Conservation (phyloP, 2,329 filamentous ascomycete species). For the Colletotrichum aenigma region DNA sequence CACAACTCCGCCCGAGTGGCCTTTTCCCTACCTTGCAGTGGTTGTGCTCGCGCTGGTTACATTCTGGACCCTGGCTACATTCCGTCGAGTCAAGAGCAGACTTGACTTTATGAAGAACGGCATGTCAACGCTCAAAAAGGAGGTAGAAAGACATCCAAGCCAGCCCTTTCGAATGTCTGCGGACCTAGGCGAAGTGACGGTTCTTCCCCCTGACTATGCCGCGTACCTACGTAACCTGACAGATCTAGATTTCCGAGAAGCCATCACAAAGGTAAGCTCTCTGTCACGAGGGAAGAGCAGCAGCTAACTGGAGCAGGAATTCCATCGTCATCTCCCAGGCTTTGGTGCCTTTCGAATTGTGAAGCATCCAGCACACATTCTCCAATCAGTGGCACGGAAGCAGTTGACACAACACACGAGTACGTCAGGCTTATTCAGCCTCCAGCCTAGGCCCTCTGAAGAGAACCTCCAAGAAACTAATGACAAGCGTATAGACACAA, state of each 20-base stretch:
- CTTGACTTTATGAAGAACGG: background rate
- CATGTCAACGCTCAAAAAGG: background rate
- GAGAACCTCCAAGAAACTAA: background rate
- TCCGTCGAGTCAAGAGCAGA: background rate
- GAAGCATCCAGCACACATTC: background rate
- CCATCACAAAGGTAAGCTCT: background rate
- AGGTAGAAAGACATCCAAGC: background rate
- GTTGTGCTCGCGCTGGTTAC: background rate
- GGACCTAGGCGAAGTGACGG: background rate
- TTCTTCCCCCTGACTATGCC: background rate
- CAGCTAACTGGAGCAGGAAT: background rate
- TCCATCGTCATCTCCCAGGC: background rate
- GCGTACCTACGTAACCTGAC: background rate
- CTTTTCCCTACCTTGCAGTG: background rate
- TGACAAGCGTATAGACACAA: background rate
- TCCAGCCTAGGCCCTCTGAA: background rate
- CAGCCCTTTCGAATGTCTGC: background rate
- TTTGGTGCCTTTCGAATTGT: background rate
- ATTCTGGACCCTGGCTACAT: background rate
- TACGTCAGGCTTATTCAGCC: background rate
- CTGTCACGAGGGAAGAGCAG: fast-evolving
- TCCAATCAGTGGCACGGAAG: background rate
- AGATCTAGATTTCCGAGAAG: background rate
- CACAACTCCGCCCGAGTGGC: background rate
- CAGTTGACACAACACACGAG: background rate